Base-by-base conservation (phyloP, 1,139 yeast species). In the Nakaseomyces glabratus region DNA sequence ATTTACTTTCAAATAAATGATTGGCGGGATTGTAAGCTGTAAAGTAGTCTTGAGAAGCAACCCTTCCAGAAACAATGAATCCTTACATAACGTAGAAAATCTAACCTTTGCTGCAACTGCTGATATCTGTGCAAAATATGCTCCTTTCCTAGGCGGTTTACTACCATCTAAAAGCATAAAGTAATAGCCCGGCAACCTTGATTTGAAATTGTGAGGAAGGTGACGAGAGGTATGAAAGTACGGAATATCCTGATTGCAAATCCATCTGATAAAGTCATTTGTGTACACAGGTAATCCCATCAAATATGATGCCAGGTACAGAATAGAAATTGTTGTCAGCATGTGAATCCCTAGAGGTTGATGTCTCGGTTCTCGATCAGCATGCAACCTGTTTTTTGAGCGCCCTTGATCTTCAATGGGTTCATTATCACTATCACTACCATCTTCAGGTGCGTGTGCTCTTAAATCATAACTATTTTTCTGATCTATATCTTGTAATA, bases 391-490 rank as follows among this genome's bases (percentile, higher is more conserved):
- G 4, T 10, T 18, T 8, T 19, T 33, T 12, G 18, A 14, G 7
- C 12, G 26, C 4, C 13, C 14, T 20, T 18, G 18, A 20, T 12
- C 22, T 28, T 19, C 7, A 4, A 9, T 20, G 16, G 21, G 32
- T n/a, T 30, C 34, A 13, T 28, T 41, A 11, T 24, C 34, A 13
- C 12, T 28, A 14, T 25, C 35, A n/a, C n/a, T n/a, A n/a, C 64
- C 47, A 42, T 47, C 48, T 46, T 49, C 24, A 49, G 56, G 48
- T 43, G 58, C 41, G 34, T 44, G 46, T 1, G 35, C 42, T 32
- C 65, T 67, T 2, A 69, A 63, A 44, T 63, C 66, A 11, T 33
- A 34, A 6, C 28, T 24, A 12, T 20, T 34, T 4, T 24, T 21
- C 11, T 44, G 47, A 29, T 41, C 40, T 11, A 49, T 34, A n/a